Base-by-base conservation (phyloP, 2,329 filamentous ascomycete genomes). In the Ceratocystis papillata region DNA sequence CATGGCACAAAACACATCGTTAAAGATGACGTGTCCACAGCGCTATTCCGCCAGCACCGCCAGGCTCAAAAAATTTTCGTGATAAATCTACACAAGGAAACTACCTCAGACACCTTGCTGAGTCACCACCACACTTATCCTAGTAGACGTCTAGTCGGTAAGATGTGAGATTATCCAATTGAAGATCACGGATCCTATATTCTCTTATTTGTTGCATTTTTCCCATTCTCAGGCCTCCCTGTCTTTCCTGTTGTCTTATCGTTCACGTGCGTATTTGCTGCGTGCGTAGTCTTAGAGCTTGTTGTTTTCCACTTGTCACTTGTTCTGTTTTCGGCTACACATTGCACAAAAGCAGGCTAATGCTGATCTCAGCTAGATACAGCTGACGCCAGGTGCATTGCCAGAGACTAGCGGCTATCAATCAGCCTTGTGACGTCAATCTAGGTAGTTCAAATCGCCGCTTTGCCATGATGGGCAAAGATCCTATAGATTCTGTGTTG, bases 251-350 rank as follows among this genome's bases (percentile, higher is more conserved):
- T 53, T 53, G 48, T 53, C 48, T 53, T 20, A 48, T 48, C 20
- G 46, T 48, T 20, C 45, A 48, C 46, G 46, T 48, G 17, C 46
- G 20, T 20, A 22, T 5, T n/a, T 53, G 20, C 20, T 53, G 37
- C 37, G 37, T 41, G 12, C 37, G 3, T 15, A 41, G 37, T 53
- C 20, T 10, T 28, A 2, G 10, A 53, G 48, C 46, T 53, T 53
- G 46, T 50, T 22, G 46, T 33, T 33, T 33, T 30, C 30, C 30
- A 33, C 6, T 33, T 7, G 37, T 41, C 12, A 41, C 10, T 12
- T 41, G 37, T 41, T 20, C 55, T 59, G 55, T 59, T 59, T 59
- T 30, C 55, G 28, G 55, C 17, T 53, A 53, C 48, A 25, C 20
- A 53, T 53, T 50, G 22, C 20, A 17, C 20, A 25, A 53, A 4